These are phyloP conservation scores for Hypsizygus ulmarius DNA, from an alignment of 1,284 basidiomycete species.

Conservation along the genomic window DNA sequence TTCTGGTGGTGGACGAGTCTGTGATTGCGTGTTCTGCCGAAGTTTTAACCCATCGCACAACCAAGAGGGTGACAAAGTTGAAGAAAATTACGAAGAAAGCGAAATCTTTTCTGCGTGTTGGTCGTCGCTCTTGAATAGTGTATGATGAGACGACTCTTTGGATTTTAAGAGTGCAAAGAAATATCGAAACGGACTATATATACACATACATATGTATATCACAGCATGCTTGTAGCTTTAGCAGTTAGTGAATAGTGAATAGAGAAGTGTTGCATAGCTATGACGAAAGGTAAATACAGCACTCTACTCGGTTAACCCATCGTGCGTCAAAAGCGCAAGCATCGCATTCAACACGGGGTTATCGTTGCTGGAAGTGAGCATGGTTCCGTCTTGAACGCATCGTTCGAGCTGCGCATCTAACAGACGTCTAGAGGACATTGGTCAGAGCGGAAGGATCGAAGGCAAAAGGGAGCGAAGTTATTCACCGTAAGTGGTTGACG, in stretches of 20 bases:
- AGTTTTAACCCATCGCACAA: not conserved
- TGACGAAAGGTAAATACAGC: not conserved
- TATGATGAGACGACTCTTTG: no score
- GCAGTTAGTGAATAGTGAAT: no score
- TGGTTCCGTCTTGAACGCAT: slow-evolving; percentile 52
- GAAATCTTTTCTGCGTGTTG: not conserved
- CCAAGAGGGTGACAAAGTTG: not conserved
- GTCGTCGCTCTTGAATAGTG: not conserved
- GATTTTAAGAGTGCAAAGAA: no score
- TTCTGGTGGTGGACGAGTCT: no score
- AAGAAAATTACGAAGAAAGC: slow-evolving; percentile 1
- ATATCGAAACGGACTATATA: no score
- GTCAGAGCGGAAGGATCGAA: not conserved
- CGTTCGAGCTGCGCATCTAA: slow-evolving; percentile 68
- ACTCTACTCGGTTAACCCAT: slow-evolving; percentile 42
- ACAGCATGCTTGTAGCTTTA: no score
- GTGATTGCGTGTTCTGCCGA: no score
- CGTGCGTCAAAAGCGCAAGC: slow-evolving; percentile 62
- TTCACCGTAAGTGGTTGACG: slow-evolving; percentile 83
- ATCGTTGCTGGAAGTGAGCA: slow-evolving; percentile 46
- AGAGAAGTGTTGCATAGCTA: not conserved
- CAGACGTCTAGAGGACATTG: slow-evolving; percentile 44
- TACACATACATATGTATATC: no score
- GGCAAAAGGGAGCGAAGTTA: not conserved
- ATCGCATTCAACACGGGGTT: slow-evolving; percentile 70